Conservation (phyloP, 192 early-diverging fungal species). For the Pilobolus umbonatus region DNA sequence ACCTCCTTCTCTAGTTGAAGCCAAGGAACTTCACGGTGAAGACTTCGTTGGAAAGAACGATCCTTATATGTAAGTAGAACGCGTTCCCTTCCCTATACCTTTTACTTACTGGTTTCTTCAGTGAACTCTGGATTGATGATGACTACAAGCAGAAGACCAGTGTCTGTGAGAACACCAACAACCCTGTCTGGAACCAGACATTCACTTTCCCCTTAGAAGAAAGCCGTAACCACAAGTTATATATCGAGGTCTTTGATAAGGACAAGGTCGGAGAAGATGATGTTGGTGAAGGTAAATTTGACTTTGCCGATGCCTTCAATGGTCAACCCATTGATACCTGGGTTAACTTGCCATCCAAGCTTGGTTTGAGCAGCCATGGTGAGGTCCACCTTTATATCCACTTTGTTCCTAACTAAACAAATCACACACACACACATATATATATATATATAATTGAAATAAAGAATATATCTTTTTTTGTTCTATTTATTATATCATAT, state of each 20-base stretch:
- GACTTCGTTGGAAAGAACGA: conserved; percentile 31
- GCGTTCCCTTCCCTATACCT: background rate
- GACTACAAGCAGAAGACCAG: conserved; percentile 28
- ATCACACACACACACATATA: too few relatives aligned
- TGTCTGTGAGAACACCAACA: conserved; percentile 13
- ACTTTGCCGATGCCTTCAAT: conserved; percentile 20
- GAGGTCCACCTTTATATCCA: conserved; percentile 34
- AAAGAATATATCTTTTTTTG: too few relatives aligned
- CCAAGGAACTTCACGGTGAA: conserved; percentile 26
- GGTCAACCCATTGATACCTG: conserved; percentile 24
- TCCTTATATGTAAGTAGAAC: conserved; percentile 14
- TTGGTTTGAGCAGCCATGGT: conserved; percentile 33
- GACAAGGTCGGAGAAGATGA: conserved; percentile 33
- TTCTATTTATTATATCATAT: too few relatives aligned
- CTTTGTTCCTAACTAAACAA: conserved; percentile 20
- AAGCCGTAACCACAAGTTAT: conserved; percentile 24
- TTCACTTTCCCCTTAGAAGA: conserved; percentile 25
- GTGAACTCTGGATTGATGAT: conserved; percentile 24
- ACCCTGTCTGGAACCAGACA: conserved; percentile 29
- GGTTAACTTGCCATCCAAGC: conserved; percentile 33
- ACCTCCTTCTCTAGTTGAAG: conserved; percentile 23
- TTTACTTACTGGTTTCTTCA: background rate
- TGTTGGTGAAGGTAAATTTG: conserved; percentile 29
- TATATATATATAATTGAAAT: too few relatives aligned
- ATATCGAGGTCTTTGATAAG: conserved; percentile 35